Evolutionary conservation across 768 basidiomycete species (phyloP).

Genomic region (Tremella fuciformis): DNA sequence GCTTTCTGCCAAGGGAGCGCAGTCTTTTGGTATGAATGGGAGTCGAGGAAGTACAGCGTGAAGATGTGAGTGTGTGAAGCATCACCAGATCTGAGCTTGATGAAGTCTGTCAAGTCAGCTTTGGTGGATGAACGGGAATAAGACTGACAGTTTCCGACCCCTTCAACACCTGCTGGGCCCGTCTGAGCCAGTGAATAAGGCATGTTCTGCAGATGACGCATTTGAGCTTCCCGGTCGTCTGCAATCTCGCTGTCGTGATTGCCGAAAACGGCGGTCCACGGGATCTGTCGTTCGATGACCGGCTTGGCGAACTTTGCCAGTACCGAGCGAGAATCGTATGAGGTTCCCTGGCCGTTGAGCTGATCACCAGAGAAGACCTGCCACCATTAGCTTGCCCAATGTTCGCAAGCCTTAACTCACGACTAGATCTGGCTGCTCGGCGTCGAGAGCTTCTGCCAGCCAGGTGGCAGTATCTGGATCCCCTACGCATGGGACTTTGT

Average conservation of each 20-base stretch:
- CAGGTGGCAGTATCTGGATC: constrained; percentile 78
- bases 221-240: constrained; percentile 61
- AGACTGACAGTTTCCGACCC: constrained; percentile 71
- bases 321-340: constrained; percentile 84
- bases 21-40: constrained; percentile 58
- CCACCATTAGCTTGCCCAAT: neutral
- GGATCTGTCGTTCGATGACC: constrained; percentile 70
- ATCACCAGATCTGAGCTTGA: constrained; percentile 81
- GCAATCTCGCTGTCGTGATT: constrained; percentile 69
- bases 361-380: constrained; percentile 77
- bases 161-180: constrained; percentile 81
- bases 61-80: constrained; percentile 81
- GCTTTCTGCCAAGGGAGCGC: constrained; percentile 63
- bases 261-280: constrained; percentile 87
- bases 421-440: constrained; percentile 83
- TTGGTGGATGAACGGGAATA: neutral
- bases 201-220: constrained; percentile 65
- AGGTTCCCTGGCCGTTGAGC: constrained; percentile 82
- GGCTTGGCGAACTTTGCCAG: constrained; percentile 81
- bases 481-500: constrained; percentile 59
- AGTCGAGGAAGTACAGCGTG: constrained; percentile 88
- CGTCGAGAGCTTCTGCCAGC: constrained; percentile 66
- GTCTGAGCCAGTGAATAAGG: constrained; percentile 79
- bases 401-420: constrained; percentile 40
- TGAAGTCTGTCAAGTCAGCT: constrained; percentile 56